phyloP scores from a whole-genome alignment of 805 yeast species.

The Candida vartiovaarae region DNA sequence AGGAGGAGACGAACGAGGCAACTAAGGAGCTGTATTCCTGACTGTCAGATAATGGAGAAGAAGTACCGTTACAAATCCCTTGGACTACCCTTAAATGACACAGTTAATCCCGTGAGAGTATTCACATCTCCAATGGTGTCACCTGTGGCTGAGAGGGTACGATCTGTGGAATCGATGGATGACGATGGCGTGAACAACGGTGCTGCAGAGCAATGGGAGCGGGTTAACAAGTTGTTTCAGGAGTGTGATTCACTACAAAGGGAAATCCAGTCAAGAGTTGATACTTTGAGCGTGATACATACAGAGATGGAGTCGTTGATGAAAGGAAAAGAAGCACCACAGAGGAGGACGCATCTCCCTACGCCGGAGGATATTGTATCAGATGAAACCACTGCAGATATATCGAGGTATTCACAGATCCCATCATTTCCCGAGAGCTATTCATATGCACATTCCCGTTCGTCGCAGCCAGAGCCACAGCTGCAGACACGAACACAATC shows the following conservation, averaged over 20 bases:
- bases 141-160: not conserved
- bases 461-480: no score
- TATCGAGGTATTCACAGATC: conserved; percentile 2
- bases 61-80: conserved; percentile 1
- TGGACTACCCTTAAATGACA: not conserved
- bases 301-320: conserved; percentile 4
- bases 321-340: not conserved
- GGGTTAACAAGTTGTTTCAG: not conserved
- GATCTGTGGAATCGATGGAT: not conserved
- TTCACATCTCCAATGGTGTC: not conserved
- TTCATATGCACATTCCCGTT: no score
- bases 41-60: not conserved
- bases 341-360: conserved; percentile 6
- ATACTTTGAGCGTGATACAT: not conserved
- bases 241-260: conserved; percentile 4
- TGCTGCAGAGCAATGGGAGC: no score
- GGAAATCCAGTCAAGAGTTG: conserved; percentile 1
- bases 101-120: not conserved
- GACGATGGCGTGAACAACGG: not conserved
- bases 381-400: not conserved
- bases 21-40: no score
- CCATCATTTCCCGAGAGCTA: conserved; percentile 21
- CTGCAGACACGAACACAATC: no score
- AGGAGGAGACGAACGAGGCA: not conserved
- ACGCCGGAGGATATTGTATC: conserved; percentile 15